These are phyloP conservation scores for Penicillium arizonense DNA, from an alignment of 495 filamentous ascomycete species.

Conservation along the genomic window DNA sequence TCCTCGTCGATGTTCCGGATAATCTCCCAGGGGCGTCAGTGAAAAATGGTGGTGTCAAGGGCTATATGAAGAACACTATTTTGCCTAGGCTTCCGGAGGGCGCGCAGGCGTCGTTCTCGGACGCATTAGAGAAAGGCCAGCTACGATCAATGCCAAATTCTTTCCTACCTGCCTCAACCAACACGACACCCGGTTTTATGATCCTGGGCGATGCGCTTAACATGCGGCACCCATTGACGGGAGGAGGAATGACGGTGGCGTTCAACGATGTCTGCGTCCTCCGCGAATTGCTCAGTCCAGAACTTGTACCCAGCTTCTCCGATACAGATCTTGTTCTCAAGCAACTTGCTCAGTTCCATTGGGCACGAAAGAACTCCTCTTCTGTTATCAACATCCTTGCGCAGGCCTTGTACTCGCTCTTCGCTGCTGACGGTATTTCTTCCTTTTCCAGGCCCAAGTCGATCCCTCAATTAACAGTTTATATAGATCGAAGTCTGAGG, in stretches of 20 bases:
- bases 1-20: constrained; percentile 86
- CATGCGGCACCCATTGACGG: constrained; percentile 94
- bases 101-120: constrained; percentile 70
- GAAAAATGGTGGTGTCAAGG: constrained; percentile 75
- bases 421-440: constrained; percentile 72
- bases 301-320: constrained; percentile 63
- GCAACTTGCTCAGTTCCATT: constrained; percentile 80
- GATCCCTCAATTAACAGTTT: constrained; percentile 1
- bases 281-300: constrained; percentile 65
- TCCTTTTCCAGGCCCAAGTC: neutral
- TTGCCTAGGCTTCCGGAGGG: constrained; percentile 72
- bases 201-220: constrained; percentile 91
- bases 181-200: constrained; percentile 70
- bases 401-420: constrained; percentile 84
- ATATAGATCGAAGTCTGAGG: constrained; percentile 63
- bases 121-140: constrained; percentile 71
- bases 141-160: constrained; percentile 89
- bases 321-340: constrained; percentile 60
- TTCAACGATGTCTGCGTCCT: constrained; percentile 83
- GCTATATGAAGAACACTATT: constrained; percentile 72
- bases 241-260: constrained; percentile 94
- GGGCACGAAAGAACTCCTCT: constrained; percentile 76
- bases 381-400: constrained; percentile 95
- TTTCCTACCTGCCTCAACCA: constrained; percentile 76
- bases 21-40: constrained; percentile 67